Conservation (phyloP, 2,329 filamentous ascomycete species). For the Pseudocercospora musae region DNA sequence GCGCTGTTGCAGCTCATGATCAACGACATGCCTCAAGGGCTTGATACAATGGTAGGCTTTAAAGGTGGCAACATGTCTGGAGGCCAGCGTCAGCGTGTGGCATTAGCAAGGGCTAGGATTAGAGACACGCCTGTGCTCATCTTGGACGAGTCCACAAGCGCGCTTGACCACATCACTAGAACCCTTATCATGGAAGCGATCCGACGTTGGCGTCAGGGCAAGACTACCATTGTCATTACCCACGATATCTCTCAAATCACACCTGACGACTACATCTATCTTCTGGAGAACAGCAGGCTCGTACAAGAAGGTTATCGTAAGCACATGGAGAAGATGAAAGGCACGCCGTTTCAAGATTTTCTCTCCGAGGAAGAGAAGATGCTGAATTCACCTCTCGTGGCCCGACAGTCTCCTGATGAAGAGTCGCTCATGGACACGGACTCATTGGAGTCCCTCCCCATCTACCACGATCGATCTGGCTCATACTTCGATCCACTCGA, state of each 20-base stretch:
- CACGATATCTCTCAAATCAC: slow-evolving; percentile 79
- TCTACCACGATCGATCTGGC: slow-evolving; percentile 2
- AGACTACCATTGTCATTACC: slow-evolving; percentile 90
- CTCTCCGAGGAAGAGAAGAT: slow-evolving; percentile 25
- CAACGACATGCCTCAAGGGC: slow-evolving; percentile 61
- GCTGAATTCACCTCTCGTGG: slow-evolving; percentile 9
- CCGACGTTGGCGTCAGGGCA: slow-evolving; percentile 70
- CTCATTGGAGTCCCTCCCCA: slow-evolving; percentile 7
- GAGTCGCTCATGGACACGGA: slow-evolving; percentile 5
- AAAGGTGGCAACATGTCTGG: slow-evolving; percentile 74
- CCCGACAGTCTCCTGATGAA: slow-evolving; percentile 12
- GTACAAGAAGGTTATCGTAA: slow-evolving; percentile 65
- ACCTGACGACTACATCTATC: slow-evolving; percentile 71
- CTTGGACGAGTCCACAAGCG: slow-evolving; percentile 84
- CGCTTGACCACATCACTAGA: slow-evolving; percentile 71
- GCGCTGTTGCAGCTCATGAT: slow-evolving; percentile 69
- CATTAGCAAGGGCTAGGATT: slow-evolving; percentile 73
- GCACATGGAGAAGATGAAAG: slow-evolving; percentile 46
- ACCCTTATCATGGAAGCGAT: slow-evolving; percentile 69
- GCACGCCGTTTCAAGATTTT: slow-evolving; percentile 34
- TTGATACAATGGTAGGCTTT: slow-evolving; percentile 68
- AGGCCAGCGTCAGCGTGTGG: slow-evolving; percentile 78
- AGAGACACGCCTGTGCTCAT: slow-evolving; percentile 77
- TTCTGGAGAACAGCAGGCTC: slow-evolving; percentile 68
- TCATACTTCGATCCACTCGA: slow-evolving; percentile 28